Conservation (phyloP, 495 filamentous ascomycete species). For the Penicillium maclennaniae region DNA sequence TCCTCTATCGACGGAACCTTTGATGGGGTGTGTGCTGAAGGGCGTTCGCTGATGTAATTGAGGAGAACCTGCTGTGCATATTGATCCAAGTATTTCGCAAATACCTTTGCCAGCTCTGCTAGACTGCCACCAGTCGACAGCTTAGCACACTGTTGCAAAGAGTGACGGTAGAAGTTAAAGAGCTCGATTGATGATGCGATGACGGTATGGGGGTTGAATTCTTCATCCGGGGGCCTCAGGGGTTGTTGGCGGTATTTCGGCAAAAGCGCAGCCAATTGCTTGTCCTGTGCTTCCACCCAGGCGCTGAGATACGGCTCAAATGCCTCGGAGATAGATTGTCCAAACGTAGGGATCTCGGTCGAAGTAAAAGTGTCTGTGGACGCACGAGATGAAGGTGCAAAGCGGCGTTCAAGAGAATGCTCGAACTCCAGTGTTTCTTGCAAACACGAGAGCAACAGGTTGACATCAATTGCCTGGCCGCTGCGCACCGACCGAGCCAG, state of each 20-base stretch:
- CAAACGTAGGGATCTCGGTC: slow-evolving; percentile 73
- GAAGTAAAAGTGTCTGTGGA: slow-evolving; percentile 91
- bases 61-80: slow-evolving; percentile 93
- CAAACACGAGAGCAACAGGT: slow-evolving; percentile 82
- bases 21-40: slow-evolving; percentile 45
- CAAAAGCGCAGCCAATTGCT: slow-evolving; percentile 78
- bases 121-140: slow-evolving; percentile 85
- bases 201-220: slow-evolving; percentile 86
- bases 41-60: slow-evolving; percentile 64
- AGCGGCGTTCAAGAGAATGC: slow-evolving; percentile 81
- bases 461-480: slow-evolving; percentile 84
- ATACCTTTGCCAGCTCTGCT: slow-evolving; percentile 76
- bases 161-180: slow-evolving; percentile 92
- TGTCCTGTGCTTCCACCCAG: slow-evolving; percentile 96
- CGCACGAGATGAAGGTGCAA: slow-evolving; percentile 71
- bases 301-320: slow-evolving; percentile 96
- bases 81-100: slow-evolving; percentile 91
- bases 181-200: slow-evolving; percentile 92
- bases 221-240: slow-evolving; percentile 76
- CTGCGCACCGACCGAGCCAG: slow-evolving; percentile 83
- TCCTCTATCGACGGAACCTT: slow-evolving; percentile 66
- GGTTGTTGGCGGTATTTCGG: slow-evolving; percentile 87
- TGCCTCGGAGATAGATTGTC: slow-evolving; percentile 90
- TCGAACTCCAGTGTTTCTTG: slow-evolving; percentile 98
- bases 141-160: slow-evolving; percentile 91